Percentiles rank a stretch among this genome's conserved stretches.
Conservation (phyloP, 768 basidiomycete genomes). For the Kondoa malvinella region DNA sequence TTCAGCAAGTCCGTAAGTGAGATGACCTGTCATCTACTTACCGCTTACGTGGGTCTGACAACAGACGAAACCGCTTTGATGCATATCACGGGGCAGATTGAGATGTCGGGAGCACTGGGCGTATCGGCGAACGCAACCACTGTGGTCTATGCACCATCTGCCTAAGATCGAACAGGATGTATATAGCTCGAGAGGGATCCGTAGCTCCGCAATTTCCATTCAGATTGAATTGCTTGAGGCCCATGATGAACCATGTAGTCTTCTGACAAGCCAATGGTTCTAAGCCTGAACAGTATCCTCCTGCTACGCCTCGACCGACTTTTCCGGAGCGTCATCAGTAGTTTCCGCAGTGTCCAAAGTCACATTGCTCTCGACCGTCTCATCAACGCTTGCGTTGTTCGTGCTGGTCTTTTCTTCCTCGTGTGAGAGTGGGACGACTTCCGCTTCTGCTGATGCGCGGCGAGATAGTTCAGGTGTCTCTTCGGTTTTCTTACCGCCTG, state of each 20-base stretch:
- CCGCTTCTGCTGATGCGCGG: neutral
- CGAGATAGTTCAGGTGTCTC: neutral
- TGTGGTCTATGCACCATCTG: too few species aligned
- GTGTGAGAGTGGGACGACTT: neutral
- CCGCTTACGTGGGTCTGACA: neutral
- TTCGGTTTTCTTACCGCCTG: neutral
- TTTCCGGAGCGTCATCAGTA: neutral
- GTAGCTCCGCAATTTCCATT: too few species aligned
- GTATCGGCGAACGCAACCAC: neutral
- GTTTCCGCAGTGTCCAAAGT: neutral
- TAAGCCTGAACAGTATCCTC: too few species aligned
- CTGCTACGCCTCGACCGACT: neutral
- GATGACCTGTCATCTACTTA: neutral
- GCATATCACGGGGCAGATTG: neutral
- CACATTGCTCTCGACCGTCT: neutral
- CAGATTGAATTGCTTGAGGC: too few species aligned
- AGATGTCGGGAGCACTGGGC: neutral
- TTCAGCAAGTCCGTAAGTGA: neutral
- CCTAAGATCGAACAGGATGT: too few species aligned
- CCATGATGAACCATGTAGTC: too few species aligned
- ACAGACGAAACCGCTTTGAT: neutral
- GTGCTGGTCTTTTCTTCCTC: neutral
- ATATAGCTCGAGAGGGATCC: too few species aligned
- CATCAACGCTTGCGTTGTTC: neutral
- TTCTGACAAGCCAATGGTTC: too few species aligned